Percentiles rank a stretch among this genome's conserved stretches.
Conservation (phyloP, 108 stramenopile species). For the Chaetoceros tenuissimus region DNA sequence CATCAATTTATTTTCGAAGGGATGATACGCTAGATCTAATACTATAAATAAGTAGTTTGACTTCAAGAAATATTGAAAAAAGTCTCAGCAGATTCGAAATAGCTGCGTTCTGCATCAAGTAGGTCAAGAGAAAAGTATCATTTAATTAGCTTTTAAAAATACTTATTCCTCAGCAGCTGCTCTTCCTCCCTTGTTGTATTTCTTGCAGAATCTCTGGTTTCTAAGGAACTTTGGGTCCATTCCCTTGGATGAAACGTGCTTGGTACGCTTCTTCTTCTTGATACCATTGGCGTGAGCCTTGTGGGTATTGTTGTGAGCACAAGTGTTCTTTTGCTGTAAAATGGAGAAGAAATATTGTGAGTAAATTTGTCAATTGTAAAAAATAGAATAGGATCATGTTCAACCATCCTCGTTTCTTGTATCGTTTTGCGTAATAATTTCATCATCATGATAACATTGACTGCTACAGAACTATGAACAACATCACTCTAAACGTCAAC, state of each 20-base stretch:
- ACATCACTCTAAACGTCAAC: too few relatives aligned
- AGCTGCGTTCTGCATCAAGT: too few relatives aligned
- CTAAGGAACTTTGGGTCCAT: conserved; percentile 92
- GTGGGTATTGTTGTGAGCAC: conserved; percentile 87
- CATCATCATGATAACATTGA: too few relatives aligned
- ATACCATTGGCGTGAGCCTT: conserved; percentile 92
- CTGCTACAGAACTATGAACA: too few relatives aligned
- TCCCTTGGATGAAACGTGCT: conserved; percentile 69
- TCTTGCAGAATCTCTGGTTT: conserved; percentile 90
- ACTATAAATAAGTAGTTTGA: too few relatives aligned
- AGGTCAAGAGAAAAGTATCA: too few relatives aligned
- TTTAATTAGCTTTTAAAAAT: background rate
- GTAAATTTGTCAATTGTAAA: too few relatives aligned
- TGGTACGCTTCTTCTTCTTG: conserved; percentile 80
- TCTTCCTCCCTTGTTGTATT: conserved; percentile 45
- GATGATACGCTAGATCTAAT: background rate
- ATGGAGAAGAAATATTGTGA: conserved; percentile 7
- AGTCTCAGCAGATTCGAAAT: too few relatives aligned
- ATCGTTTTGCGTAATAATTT: too few relatives aligned
- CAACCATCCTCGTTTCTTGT: too few relatives aligned
- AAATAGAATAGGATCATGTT: too few relatives aligned
- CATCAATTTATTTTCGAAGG: background rate
- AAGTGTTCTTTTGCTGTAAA: conserved; percentile 90
- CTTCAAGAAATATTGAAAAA: too few relatives aligned
- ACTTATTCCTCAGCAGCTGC: background rate